Evolutionary conservation across 129 eudicot genomes (phyloP).

Genomic region (Chrysanthemum makinoi): DNA sequence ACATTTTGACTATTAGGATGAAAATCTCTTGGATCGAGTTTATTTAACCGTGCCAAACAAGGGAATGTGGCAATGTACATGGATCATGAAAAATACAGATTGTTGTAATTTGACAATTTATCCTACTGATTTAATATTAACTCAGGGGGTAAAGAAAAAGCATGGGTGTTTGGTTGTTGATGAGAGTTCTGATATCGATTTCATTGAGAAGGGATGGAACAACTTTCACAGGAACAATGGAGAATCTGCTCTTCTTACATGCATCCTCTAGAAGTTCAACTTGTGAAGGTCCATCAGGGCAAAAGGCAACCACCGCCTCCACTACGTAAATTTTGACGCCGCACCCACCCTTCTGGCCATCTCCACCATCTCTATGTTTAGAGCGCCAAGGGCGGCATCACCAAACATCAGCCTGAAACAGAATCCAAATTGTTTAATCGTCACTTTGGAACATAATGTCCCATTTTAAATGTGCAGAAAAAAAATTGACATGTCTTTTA

Average conservation of each 20-base stretch:
- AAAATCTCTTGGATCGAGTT: background rate
- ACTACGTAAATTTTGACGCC: conserved; percentile 93
- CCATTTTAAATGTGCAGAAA: background rate
- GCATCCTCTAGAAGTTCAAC: conserved; percentile 61
- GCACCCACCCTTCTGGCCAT: conserved; percentile 84
- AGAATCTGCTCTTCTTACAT: conserved; percentile 64
- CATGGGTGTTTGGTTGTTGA: conserved; percentile 14
- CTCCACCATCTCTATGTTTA: conserved; percentile 92
- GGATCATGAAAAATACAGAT: background rate
- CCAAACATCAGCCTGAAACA: conserved; percentile 83
- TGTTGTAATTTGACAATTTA: background rate
- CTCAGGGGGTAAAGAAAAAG: background rate
- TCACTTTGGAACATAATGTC: background rate
- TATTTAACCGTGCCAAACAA: background rate
- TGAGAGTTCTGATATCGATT: conserved; percentile 42
- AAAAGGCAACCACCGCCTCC: conserved; percentile 91
- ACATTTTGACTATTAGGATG: background rate
- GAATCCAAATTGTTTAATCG: background rate
- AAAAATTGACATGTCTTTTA: conserved; percentile 18
- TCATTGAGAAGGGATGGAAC: conserved; percentile 57
- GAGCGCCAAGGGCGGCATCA: conserved; percentile 70
- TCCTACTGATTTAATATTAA: background rate
- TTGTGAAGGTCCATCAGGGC: conserved; percentile 79
- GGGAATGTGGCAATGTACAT: background rate
- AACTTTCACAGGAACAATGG: conserved; percentile 50